A percentile compares a stretch with the other conserved stretches of the same genome.
These are phyloP conservation scores for Mycosphaerella sp. DNA, from an alignment of 2,329 filamentous ascomycete genomes.

Conservation along the genomic window DNA sequence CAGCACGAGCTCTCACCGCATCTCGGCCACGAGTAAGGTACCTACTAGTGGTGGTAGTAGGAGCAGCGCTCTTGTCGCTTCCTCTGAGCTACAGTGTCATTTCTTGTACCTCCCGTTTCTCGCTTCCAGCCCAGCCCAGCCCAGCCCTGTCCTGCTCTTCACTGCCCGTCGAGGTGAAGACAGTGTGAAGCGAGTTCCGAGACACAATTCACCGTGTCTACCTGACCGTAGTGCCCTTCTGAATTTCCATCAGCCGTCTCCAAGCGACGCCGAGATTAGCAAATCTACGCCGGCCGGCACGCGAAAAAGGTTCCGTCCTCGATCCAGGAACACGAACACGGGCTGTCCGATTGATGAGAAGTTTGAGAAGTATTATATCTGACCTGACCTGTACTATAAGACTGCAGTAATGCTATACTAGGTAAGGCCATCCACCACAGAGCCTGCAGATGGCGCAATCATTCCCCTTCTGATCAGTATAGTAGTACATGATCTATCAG, in stretches of 20 bases:
- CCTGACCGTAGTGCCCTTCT: too few relatives aligned
- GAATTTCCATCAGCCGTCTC: background rate
- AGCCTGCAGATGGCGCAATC: background rate
- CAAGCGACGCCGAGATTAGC: conserved; percentile 10
- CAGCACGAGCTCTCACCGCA: conserved; percentile 16
- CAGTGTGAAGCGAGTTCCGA: background rate
- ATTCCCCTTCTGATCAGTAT: conserved; percentile 1
- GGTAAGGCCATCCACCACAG: background rate
- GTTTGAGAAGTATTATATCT: conserved; percentile 4
- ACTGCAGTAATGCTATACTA: too few relatives aligned
- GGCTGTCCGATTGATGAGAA: conserved; percentile 4
- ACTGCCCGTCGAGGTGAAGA: too few relatives aligned
- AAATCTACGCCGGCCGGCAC: conserved; percentile 7
- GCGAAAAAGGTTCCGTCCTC: conserved; percentile 1
- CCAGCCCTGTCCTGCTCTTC: too few relatives aligned
- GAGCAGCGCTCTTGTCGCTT: too few relatives aligned
- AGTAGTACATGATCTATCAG: background rate
- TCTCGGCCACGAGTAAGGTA: background rate
- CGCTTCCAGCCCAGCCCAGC: background rate
- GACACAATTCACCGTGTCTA: background rate
- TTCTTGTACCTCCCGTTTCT: background rate
- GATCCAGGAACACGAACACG: background rate
- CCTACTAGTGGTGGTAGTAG: too few relatives aligned
- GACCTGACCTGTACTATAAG: background rate
- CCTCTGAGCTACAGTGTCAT: background rate